These are phyloP conservation scores for Cladosporium sp. DNA, from an alignment of 2,329 filamentous ascomycete species.

Conservation along the genomic window DNA sequence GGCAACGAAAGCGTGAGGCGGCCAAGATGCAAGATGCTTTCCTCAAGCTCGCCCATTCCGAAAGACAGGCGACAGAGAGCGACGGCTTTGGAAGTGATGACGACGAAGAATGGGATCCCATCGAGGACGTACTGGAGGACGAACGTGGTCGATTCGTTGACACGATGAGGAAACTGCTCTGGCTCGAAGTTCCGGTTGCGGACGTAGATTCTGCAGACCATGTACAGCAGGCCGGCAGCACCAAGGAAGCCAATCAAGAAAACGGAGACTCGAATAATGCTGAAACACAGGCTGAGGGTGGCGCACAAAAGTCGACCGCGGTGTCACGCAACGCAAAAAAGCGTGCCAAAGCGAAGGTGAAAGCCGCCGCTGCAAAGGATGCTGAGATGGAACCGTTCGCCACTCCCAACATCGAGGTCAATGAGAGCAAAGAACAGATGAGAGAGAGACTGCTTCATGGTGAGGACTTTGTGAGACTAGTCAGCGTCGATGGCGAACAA, in stretches of 20 bases:
- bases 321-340: constrained; percentile 50
- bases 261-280: no score
- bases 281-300: neutral
- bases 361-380: constrained; percentile 23
- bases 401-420: constrained; percentile 34
- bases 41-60: constrained; percentile 41
- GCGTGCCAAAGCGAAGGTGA: constrained; percentile 18
- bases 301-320: constrained; percentile 65
- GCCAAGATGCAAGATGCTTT: constrained; percentile 42
- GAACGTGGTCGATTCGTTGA: constrained; percentile 46
- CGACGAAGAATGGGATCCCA: constrained; percentile 46
- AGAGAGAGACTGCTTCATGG: constrained; percentile 39
- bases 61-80: constrained; percentile 35
- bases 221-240: no score
- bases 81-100: constrained; percentile 26
- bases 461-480: constrained; percentile 28
- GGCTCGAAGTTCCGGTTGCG: constrained; percentile 53
- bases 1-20: constrained; percentile 40
- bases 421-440: constrained; percentile 42
- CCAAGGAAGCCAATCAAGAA: no score
- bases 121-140: constrained; percentile 45
- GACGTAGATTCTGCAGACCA: constrained; percentile 47
- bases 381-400: constrained; percentile 15
- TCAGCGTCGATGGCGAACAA: constrained; percentile 19
- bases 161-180: constrained; percentile 44